Evolutionary conservation across 2,329 filamentous ascomycete species (phyloP).

Genomic region (Botrytis elliptica): DNA sequence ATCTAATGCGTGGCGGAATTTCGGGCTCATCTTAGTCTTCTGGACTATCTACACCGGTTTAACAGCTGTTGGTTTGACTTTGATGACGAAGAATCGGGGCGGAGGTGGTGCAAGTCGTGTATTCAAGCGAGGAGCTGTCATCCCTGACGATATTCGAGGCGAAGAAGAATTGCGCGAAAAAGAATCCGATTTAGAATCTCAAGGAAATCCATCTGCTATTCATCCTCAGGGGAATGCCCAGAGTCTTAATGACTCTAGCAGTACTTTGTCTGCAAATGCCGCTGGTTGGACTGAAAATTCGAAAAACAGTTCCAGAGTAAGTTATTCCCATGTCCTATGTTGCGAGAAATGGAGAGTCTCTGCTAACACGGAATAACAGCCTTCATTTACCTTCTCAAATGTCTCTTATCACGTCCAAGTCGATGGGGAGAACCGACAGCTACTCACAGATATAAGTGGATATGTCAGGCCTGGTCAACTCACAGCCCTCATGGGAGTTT

Average conservation of each 20-base stretch:
- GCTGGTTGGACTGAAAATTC: background rate
- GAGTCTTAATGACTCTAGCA: background rate
- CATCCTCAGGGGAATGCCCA: background rate
- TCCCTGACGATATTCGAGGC: background rate
- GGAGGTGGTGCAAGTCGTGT: background rate
- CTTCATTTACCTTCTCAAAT: background rate
- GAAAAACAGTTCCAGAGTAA: background rate
- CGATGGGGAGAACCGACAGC: background rate
- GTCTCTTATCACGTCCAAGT: background rate
- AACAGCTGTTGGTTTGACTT: background rate
- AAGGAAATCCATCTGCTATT: background rate
- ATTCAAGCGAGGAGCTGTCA: conserved; percentile 1
- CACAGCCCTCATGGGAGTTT: background rate
- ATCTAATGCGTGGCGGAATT: conserved; percentile 63
- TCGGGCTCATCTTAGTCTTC: conserved; percentile 47
- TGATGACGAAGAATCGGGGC: background rate
- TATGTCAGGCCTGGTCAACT: background rate
- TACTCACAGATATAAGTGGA: background rate
- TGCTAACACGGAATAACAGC: background rate
- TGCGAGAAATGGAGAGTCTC: background rate
- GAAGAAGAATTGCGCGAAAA: background rate
- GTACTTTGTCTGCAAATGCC: background rate
- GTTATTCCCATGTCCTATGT: background rate
- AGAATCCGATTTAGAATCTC: background rate
- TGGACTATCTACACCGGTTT: background rate